These are phyloP conservation scores for Tillandsia leiboldiana DNA, from an alignment of 176 grass and related monocot genomes.

Conservation along the genomic window DNA sequence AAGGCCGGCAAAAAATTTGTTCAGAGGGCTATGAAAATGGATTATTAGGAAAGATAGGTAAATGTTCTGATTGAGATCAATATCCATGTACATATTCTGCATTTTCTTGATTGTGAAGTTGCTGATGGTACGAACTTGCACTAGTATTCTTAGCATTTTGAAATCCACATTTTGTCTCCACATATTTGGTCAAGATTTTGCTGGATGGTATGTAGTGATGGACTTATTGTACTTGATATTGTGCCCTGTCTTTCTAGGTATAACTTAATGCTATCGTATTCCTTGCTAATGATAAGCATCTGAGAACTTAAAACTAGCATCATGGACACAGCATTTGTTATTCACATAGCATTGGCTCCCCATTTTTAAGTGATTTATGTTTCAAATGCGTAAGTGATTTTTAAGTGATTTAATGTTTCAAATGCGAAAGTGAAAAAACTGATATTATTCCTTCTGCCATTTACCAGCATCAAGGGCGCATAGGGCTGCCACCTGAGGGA, in stretches of 20 bases:
- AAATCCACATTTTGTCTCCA: not conserved
- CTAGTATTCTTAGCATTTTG: not conserved
- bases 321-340: too few species aligned
- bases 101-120: not conserved
- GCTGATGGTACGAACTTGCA: not conserved
- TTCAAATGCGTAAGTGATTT: too few species aligned
- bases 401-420: too few species aligned
- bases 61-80: slow-evolving; percentile 1
- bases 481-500: slow-evolving; percentile 61
- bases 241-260: too few species aligned
- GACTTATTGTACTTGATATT: not conserved
- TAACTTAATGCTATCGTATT: too few species aligned
- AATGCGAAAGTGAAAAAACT: not conserved
- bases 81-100: not conserved
- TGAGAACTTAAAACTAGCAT: too few species aligned
- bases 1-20: not conserved
- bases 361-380: not conserved
- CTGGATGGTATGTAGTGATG: not conserved
- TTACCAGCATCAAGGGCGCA: slow-evolving; percentile 47
- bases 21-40: not conserved
- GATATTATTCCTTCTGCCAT: slow-evolving; percentile 1
- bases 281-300: too few species aligned
- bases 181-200: not conserved
- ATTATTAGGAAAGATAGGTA: not conserved
- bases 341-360: too few species aligned